Percentiles rank a stretch among this genome's conserved stretches.
Evolutionary conservation across 129 eudicot genomes (phyloP).

Genomic region (Helianthus tuberosus): DNA sequence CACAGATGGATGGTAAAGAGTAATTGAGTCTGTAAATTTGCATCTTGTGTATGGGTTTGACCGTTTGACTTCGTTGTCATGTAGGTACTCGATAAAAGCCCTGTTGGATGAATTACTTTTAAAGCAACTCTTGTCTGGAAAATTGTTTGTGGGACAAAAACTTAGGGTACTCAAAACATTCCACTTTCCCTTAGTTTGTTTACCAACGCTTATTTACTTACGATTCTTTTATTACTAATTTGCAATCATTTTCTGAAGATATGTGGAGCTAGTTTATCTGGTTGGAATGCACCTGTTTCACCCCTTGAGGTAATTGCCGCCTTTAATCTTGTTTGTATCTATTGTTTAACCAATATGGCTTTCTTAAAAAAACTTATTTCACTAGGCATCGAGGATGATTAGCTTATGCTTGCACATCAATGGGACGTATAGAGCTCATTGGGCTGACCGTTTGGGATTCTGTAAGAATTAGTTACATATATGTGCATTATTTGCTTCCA

Average conservation of each 20-base stretch:
- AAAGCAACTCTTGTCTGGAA: constrained; percentile 59
- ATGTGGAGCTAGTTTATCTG: constrained; percentile 81
- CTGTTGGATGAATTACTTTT: constrained; percentile 69
- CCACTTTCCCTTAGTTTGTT: constrained; percentile 14
- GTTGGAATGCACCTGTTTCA: constrained; percentile 87
- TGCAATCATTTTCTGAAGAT: constrained; percentile 59
- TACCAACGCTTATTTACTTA: constrained; percentile 1
- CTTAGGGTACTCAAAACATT: constrained; percentile 52
- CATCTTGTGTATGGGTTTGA: constrained; percentile 12
- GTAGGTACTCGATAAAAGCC: constrained; percentile 79
- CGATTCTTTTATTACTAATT: constrained; percentile 26
- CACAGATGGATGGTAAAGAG: constrained; percentile 91
- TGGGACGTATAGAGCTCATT: constrained; percentile 94
- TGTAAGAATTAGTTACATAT: constrained; percentile 53
- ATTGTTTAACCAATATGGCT: neutral
- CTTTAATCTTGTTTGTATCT: constrained; percentile 1
- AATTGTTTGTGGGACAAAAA: constrained; percentile 90
- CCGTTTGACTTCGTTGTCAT: constrained; percentile 16
- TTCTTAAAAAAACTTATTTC: constrained; percentile 21
- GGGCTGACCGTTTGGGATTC: constrained; percentile 96
- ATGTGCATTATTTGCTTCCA: constrained; percentile 10
- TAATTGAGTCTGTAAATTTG: constrained; percentile 15
- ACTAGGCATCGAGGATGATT: constrained; percentile 58
- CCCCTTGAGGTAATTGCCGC: constrained; percentile 70
- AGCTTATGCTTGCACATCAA: constrained; percentile 73